These are phyloP conservation scores for Arabidopsis suecica DNA, from an alignment of 345 rosid genomes.

Conservation along the genomic window DNA sequence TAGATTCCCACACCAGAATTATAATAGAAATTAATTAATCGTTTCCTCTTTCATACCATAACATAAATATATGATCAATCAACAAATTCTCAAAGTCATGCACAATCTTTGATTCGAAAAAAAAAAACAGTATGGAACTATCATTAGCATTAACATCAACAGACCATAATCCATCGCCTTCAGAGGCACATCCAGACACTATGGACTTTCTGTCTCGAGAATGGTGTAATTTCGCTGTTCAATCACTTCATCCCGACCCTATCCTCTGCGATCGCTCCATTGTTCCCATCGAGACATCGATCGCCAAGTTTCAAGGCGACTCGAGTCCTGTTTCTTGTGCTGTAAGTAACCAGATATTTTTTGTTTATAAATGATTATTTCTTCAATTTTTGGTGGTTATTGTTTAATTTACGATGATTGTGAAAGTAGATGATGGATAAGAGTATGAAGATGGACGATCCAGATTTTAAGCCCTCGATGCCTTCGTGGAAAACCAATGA, in stretches of 20 bases:
- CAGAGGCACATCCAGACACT: conserved; percentile 89
- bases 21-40: conserved; percentile 17
- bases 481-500: conserved; percentile 91
- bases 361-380: background rate
- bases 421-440: conserved; percentile 59
- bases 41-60: conserved; percentile 30
- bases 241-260: conserved; percentile 67
- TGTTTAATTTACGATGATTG: conserved; percentile 6
- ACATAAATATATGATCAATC: conserved; percentile 41
- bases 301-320: conserved; percentile 53
- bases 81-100: conserved; percentile 32
- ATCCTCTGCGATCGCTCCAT: conserved; percentile 52
- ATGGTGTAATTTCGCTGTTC: conserved; percentile 93
- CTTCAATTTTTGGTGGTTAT: conserved; percentile 6
- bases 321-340: conserved; percentile 49
- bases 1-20: conserved; percentile 38
- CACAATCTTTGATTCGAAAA: conserved; percentile 15
- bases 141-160: conserved; percentile 26
- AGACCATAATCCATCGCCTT: conserved; percentile 53
- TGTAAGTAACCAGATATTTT: conserved; percentile 48
- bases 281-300: conserved; percentile 52
- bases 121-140: conserved; percentile 25
- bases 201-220: conserved; percentile 88
- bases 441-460: conserved; percentile 62
- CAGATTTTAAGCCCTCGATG: conserved; percentile 67